Evolutionary conservation across 192 early-diverging fungal genomes (phyloP).

Genomic region (Dissophora ornata): DNA sequence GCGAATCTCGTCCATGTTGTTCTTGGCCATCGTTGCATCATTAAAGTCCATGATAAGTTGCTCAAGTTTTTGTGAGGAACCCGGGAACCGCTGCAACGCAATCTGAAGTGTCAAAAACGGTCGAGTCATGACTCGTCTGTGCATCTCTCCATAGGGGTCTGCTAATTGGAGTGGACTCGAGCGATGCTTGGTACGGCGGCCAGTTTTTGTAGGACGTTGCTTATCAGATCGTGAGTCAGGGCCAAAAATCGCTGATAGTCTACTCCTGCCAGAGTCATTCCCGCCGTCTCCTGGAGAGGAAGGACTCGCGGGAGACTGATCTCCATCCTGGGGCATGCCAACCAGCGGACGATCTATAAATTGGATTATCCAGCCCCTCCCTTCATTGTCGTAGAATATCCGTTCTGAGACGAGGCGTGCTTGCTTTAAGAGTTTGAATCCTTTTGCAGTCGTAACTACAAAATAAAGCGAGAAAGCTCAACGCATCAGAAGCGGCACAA

Average conservation of each 20-base stretch:
- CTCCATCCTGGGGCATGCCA: constrained; percentile 10
- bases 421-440: constrained; percentile 45
- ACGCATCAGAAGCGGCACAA: neutral
- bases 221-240: neutral
- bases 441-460: constrained; percentile 48
- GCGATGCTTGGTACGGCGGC: constrained; percentile 12
- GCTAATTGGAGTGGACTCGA: neutral
- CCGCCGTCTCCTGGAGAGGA: neutral
- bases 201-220: neutral
- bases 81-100: constrained; percentile 33
- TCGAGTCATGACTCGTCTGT: neutral
- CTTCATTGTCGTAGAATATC: constrained; percentile 51
- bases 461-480: no score
- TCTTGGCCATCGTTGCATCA: constrained; percentile 28
- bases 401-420: constrained; percentile 44
- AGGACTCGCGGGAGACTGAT: constrained; percentile 1
- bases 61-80: constrained; percentile 33
- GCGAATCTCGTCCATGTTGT: constrained; percentile 34
- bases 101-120: constrained; percentile 33
- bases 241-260: neutral
- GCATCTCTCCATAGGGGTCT: constrained; percentile 8
- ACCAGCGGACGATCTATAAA: constrained; percentile 50
- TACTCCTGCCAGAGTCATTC: neutral
- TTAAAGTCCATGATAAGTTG: constrained; percentile 47
- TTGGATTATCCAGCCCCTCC: constrained; percentile 42